Percentiles rank a stretch among this genome's conserved stretches.
Conservation (phyloP, 306 rosid genomes). For the Vigna mungo region DNA sequence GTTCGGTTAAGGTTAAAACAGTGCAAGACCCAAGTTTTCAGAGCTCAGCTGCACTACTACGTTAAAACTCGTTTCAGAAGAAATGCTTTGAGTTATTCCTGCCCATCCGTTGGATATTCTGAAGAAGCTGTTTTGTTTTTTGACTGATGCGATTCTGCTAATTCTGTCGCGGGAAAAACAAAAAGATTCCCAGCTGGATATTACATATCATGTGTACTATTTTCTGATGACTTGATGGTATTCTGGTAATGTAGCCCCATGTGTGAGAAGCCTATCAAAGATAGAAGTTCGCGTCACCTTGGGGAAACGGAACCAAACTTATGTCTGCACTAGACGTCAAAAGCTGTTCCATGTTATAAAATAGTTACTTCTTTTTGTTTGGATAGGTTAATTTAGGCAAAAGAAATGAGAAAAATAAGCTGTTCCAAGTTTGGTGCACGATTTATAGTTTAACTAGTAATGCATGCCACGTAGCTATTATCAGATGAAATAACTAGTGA, state of each 20-base stretch:
- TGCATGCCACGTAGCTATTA: background rate
- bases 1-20: background rate
- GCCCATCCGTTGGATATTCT: conserved; percentile 8
- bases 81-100: conserved; percentile 1
- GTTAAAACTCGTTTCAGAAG: background rate
- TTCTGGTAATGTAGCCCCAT: background rate
- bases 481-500: background rate
- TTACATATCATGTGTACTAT: background rate
- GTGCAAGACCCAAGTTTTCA: conserved; percentile 11
- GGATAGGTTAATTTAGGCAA: background rate
- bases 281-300: background rate
- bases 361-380: too few relatives aligned
- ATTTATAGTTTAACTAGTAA: background rate
- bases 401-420: background rate
- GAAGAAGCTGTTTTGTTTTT: conserved; percentile 10
- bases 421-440: conserved; percentile 1
- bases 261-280: background rate
- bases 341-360: background rate
- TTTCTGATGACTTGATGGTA: conserved; percentile 3
- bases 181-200: background rate
- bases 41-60: conserved; percentile 12
- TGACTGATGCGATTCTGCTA: conserved; percentile 7
- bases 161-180: background rate
- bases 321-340: background rate
- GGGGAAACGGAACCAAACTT: background rate